Conservation (phyloP, 2,329 filamentous ascomycete genomes). For the Pochonia chlamydosporia region DNA sequence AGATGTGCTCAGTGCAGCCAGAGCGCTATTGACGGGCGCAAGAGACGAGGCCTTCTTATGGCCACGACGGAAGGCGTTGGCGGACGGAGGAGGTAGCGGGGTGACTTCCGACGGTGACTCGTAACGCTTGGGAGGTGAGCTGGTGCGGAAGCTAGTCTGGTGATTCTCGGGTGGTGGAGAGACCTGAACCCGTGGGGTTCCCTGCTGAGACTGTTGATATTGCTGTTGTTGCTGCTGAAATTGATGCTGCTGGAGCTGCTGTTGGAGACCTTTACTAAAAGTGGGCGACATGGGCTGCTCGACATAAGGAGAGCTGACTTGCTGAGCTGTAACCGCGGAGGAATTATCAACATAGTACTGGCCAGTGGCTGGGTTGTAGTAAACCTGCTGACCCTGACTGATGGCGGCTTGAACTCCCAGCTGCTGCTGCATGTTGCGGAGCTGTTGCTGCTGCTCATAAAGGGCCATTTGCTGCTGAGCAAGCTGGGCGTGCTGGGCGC, state of each 20-base stretch:
- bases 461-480: conserved; percentile 43
- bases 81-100: conserved; percentile 80
- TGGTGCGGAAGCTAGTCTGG: conserved; percentile 51
- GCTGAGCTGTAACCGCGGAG: conserved; percentile 36
- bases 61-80: conserved; percentile 85
- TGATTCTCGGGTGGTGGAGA: conserved; percentile 68
- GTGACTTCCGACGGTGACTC: conserved; percentile 61
- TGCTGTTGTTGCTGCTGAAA: conserved; percentile 39
- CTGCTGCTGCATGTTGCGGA: conserved; percentile 35
- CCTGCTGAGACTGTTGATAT: conserved; percentile 36
- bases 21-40: conserved; percentile 48
- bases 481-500: conserved; percentile 29
- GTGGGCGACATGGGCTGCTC: conserved; percentile 37
- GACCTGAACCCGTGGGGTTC: conserved; percentile 70
- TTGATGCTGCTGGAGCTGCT: conserved; percentile 39
- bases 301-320: conserved; percentile 33
- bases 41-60: conserved; percentile 88
- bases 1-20: conserved; percentile 39
- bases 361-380: conserved; percentile 81
- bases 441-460: conserved; percentile 38
- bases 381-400: conserved; percentile 66
- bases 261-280: conserved; percentile 26
- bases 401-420: conserved; percentile 30
- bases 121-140: conserved; percentile 59
- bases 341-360: conserved; percentile 76